Evolutionary conservation across 169 alveolate species (phyloP), one percentile per base, ranked within the genome.

Genomic region (Cryptosporidium sp.): DNA sequence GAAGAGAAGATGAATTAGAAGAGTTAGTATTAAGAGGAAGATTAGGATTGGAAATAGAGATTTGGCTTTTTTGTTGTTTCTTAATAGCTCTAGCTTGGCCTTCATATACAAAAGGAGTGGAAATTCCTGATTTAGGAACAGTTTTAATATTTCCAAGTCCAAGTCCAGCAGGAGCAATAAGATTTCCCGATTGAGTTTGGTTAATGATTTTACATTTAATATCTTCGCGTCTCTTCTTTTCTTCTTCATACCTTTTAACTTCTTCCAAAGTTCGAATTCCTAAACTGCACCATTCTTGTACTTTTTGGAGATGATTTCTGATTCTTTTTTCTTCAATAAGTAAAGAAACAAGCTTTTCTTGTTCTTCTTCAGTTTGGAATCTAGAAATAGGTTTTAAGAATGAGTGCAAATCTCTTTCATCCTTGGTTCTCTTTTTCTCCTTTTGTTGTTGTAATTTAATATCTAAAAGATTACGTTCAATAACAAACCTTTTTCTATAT

Each of bases 251-350:
- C 56, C 89, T 60, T 29, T 65, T 60, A 21, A 96, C 97, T 44
- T 96, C 97, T n/a, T 94, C 96, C n/a, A 94, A 87, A 35, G 95
- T 95, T 70, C 95, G 94, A 23, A 96, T 91, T 2, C 98, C 98
- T 39, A 96, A 91, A 10, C 97, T 92, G 61, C 94, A 94, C 98
- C 98, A 96, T 70, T 94, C 96, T 84, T 94, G 96, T 44, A 96
- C 94, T 85, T 94, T 93, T 21, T 93, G 93, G 51, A 96, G 91
- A 60, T 97, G 95, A 5, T 93, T 91, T n/a, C 98, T 92, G 18
- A 96, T 87, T 53, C 95, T 93, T 44, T 95, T 93, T 84, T 96
- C 98, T 75, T 95, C 96, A 35, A 96, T 91, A 31, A 96, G 91
- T 52, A 96, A 62, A 48, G 94, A 96, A 60, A 96, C 96, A 37